These are phyloP conservation scores for Melanogaster broomeanus DNA, from an alignment of 768 basidiomycete genomes.

Conservation along the genomic window DNA sequence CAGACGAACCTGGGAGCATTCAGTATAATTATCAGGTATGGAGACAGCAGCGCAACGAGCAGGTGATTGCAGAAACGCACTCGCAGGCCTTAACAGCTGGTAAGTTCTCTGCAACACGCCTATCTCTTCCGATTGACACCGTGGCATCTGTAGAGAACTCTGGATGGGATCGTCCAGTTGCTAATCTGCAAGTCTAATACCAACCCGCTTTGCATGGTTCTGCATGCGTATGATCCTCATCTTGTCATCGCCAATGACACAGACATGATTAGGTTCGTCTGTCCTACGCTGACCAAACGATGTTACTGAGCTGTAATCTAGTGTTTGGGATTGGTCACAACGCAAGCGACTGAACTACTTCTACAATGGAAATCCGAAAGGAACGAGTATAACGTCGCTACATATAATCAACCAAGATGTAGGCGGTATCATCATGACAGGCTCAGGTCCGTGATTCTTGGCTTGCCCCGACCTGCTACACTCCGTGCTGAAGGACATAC, in stretches of 20 bases:
- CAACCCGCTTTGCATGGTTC: conserved; percentile 73
- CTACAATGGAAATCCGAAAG: conserved; percentile 83
- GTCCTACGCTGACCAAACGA: neutral
- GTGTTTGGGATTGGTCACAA: conserved; percentile 94
- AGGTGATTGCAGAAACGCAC: conserved; percentile 67
- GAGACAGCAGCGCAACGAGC: conserved; percentile 89
- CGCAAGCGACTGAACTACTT: conserved; percentile 79
- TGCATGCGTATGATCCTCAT: conserved; percentile 93
- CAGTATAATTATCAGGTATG: conserved; percentile 96
- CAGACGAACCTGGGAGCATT: conserved; percentile 92
- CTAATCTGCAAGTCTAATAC: conserved; percentile 59
- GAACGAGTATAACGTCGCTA: conserved; percentile 83
- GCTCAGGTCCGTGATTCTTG: conserved; percentile 60
- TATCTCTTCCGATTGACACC: neutral
- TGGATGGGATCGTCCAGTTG: conserved; percentile 74
- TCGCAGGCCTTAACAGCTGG: conserved; percentile 75
- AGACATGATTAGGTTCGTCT: conserved; percentile 77
- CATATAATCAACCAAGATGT: conserved; percentile 96
- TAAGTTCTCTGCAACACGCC: conserved; percentile 41
- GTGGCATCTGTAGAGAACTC: conserved; percentile 46
- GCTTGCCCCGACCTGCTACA: neutral
- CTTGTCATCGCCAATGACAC: conserved; percentile 82
- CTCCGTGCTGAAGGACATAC: neutral
- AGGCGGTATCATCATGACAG: conserved; percentile 85
- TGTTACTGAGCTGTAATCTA: conserved; percentile 31